Evolutionary conservation across 495 filamentous ascomycete species (phyloP).

Genomic region (Filosporella fistucella): DNA sequence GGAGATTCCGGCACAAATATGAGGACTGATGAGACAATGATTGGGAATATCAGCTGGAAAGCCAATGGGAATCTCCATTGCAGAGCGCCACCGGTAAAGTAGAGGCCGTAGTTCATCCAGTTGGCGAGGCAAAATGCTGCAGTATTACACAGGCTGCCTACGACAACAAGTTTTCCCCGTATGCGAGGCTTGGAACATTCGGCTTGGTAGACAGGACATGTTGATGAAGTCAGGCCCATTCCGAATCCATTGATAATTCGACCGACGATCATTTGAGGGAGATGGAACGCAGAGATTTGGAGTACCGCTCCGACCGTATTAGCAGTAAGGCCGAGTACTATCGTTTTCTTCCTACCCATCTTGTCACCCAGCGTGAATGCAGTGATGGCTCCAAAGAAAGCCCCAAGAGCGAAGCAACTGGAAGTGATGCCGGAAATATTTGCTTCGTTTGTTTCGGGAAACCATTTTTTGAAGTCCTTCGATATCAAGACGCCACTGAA

Average conservation of each 20-base stretch:
- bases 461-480: too few relatives aligned
- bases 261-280: slow-evolving; percentile 48
- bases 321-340: slow-evolving; percentile 22
- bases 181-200: slow-evolving; percentile 5
- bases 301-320: slow-evolving; percentile 28
- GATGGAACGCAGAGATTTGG: slow-evolving; percentile 39
- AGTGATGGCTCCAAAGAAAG: slow-evolving; percentile 43
- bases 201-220: slow-evolving; percentile 20
- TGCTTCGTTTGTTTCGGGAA: slow-evolving; percentile 28
- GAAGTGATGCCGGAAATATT: slow-evolving; percentile 34
- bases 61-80: slow-evolving; percentile 12
- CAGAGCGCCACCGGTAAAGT: slow-evolving; percentile 68
- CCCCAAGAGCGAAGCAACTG: slow-evolving; percentile 51
- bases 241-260: slow-evolving; percentile 48
- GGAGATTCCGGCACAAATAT: slow-evolving; percentile 56
- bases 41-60: slow-evolving; percentile 17
- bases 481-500: too few relatives aligned
- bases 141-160: slow-evolving; percentile 1
- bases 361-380: slow-evolving; percentile 40
- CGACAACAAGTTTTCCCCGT: slow-evolving; percentile 13
- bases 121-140: slow-evolving; percentile 51
- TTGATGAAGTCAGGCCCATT: slow-evolving; percentile 32
- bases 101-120: slow-evolving; percentile 75
- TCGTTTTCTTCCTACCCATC: slow-evolving; percentile 23
- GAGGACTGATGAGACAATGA: slow-evolving; percentile 32